Conservation (phyloP, 2,329 filamentous ascomycete species). For the Decorospora gaudefroyi region DNA sequence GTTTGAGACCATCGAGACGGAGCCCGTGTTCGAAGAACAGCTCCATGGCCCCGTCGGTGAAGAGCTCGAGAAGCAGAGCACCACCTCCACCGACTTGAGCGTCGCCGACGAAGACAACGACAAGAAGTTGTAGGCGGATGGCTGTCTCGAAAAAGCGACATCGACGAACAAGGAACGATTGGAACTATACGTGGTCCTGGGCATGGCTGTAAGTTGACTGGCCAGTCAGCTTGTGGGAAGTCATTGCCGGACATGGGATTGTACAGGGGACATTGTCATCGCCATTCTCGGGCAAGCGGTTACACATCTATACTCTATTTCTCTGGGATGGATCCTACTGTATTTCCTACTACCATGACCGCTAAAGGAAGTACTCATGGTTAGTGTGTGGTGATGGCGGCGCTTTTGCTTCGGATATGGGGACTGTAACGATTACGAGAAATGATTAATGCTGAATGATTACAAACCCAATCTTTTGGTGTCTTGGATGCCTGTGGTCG, state of each 20-base stretch:
- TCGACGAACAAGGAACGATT: constrained; percentile 7
- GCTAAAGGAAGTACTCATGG: constrained; percentile 24
- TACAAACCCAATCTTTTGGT: constrained; percentile 1
- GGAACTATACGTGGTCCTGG: constrained; percentile 13
- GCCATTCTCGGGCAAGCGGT: constrained; percentile 19
- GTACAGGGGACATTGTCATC: constrained; percentile 16
- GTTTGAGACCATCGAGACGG: constrained; percentile 86
- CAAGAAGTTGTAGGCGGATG: constrained; percentile 51
- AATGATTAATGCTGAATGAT: constrained; percentile 18
- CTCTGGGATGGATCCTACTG: constrained; percentile 18
- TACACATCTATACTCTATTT: constrained; percentile 33
- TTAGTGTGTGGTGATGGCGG: constrained; percentile 14
- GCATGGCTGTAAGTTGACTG: constrained; percentile 28
- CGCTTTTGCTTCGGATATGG: constrained; percentile 8
- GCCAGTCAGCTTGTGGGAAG: constrained; percentile 33
- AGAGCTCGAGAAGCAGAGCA: constrained; percentile 60
- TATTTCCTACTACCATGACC: constrained; percentile 9
- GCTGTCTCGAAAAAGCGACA: constrained; percentile 18
- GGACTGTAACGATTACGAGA: constrained; percentile 27
- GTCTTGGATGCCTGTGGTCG: too few species aligned
- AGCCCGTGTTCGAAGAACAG: constrained; percentile 90
- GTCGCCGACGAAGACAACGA: constrained; percentile 59
- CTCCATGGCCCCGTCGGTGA: constrained; percentile 70
- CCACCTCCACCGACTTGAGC: constrained; percentile 59
- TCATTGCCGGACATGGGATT: constrained; percentile 13